Percentiles rank a stretch among this genome's conserved stretches.
phyloP scores from a whole-genome alignment of 176 grass and related monocot species.

The Oryza australiensis region DNA sequence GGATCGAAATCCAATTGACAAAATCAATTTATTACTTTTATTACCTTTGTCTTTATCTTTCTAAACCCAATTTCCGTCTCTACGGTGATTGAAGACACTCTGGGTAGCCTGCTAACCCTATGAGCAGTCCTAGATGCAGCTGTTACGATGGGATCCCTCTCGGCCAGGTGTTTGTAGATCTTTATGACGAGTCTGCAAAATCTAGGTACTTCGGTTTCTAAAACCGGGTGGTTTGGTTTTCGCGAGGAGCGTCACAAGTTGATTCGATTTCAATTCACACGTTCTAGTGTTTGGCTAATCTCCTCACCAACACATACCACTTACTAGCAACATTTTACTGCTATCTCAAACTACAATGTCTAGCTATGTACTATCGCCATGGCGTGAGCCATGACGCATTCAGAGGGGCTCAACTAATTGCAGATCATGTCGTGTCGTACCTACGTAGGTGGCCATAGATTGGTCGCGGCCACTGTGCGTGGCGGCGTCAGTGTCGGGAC shows the following conservation, averaged over 20 bases:
- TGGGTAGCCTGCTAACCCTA: neutral
- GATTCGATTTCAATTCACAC: too few species aligned
- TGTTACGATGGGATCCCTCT: neutral
- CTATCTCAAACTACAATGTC: neutral
- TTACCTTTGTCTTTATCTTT: too few species aligned
- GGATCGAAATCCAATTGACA: too few species aligned
- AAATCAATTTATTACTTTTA: too few species aligned
- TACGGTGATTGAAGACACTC: neutral
- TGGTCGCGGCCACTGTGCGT: neutral
- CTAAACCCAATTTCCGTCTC: too few species aligned
- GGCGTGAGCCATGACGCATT: slow-evolving; percentile 30
- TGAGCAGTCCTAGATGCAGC: neutral
- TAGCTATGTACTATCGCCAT: neutral
- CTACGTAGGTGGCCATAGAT: neutral
- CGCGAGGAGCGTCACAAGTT: too few species aligned
- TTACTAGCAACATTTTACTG: neutral
- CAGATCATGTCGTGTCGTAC: neutral
- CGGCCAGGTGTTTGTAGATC: neutral
- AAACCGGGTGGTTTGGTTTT: too few species aligned
- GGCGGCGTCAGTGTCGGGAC: neutral
- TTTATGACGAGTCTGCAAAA: too few species aligned
- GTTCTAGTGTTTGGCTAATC: too few species aligned
- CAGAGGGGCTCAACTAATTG: neutral
- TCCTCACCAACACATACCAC: too few species aligned
- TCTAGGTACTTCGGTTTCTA: too few species aligned